These are phyloP conservation scores for Phytopythium aichiense DNA, from an alignment of 352 stramenopile genomes.

Conservation along the genomic window DNA sequence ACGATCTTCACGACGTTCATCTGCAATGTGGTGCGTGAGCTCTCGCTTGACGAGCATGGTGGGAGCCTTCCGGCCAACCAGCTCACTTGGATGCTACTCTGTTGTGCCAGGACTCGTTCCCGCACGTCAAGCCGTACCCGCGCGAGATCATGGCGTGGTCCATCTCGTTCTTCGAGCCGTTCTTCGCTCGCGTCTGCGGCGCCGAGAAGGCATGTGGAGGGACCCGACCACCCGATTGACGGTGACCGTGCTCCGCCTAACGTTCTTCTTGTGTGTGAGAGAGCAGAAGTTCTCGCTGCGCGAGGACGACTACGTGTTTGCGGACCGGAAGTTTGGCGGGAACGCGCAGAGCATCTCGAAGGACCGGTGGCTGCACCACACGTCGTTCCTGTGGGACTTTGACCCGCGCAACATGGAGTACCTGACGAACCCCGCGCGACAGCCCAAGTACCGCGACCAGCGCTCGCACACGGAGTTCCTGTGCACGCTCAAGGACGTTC, in stretches of 20 bases:
- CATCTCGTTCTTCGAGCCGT: constrained; percentile 69
- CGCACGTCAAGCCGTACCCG: constrained; percentile 78
- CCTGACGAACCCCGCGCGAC: constrained; percentile 91
- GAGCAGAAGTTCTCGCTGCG: constrained; percentile 82
- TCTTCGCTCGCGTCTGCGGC: constrained; percentile 61
- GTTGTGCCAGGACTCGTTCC: constrained; percentile 49
- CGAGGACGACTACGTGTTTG: constrained; percentile 97
- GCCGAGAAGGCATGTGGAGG: constrained; percentile 15
- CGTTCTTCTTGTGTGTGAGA: not conserved
- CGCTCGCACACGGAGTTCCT: constrained; percentile 93
- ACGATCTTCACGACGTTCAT: constrained; percentile 93
- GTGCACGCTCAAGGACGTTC: constrained; percentile 80
- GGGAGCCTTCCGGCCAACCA: not conserved
- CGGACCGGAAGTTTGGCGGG: constrained; percentile 93
- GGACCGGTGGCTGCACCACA: constrained; percentile 96
- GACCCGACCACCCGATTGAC: not conserved
- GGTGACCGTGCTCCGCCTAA: not conserved
- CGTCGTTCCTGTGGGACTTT: constrained; percentile 97
- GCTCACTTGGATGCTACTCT: not conserved
- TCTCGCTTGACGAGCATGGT: not conserved
- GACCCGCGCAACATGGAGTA: constrained; percentile 93
- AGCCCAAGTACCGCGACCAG: constrained; percentile 93
- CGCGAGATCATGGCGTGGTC: constrained; percentile 93
- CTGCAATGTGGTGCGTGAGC: constrained; percentile 57
- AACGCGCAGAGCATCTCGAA: constrained; percentile 96